These are phyloP conservation scores for Zasmidium cellare DNA, from an alignment of 2,329 filamentous ascomycete genomes.

Conservation along the genomic window DNA sequence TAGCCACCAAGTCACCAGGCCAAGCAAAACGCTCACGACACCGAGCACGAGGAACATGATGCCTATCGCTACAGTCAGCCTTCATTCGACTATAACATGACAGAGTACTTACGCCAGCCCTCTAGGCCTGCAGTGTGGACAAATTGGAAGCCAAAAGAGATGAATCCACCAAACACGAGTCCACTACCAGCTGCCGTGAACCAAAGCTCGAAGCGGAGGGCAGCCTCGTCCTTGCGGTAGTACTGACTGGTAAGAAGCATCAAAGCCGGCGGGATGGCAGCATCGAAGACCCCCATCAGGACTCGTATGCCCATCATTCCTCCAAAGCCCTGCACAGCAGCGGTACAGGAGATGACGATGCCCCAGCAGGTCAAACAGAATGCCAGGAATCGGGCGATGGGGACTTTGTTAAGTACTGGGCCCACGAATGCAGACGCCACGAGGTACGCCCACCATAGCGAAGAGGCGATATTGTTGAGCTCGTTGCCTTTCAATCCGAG, in stretches of 20 bases:
- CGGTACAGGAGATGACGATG: conserved; percentile 12
- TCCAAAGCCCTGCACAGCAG: conserved; percentile 21
- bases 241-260: conserved; percentile 25
- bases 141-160: conserved; percentile 60
- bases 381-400: conserved; percentile 33
- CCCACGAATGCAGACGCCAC: conserved; percentile 12
- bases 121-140: conserved; percentile 10
- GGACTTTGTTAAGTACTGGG: conserved; percentile 41
- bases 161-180: conserved; percentile 55
- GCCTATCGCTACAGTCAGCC: conserved; percentile 5
- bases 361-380: conserved; percentile 15
- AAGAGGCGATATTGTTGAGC: conserved; percentile 19
- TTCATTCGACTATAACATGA: not conserved
- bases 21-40: conserved; percentile 41
- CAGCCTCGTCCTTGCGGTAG: conserved; percentile 53
- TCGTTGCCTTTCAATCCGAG: conserved; percentile 20
- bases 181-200: conserved; percentile 62
- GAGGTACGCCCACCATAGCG: conserved; percentile 21
- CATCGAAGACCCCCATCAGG: conserved; percentile 15
- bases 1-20: conserved; percentile 31
- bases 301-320: conserved; percentile 16
- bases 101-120: conserved; percentile 16
- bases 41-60: conserved; percentile 46
- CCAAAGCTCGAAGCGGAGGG: conserved; percentile 50
- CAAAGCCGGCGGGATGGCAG: conserved; percentile 11